phyloP scores from a whole-genome alignment of 345 rosid species.

The Aethionema arabicum region DNA sequence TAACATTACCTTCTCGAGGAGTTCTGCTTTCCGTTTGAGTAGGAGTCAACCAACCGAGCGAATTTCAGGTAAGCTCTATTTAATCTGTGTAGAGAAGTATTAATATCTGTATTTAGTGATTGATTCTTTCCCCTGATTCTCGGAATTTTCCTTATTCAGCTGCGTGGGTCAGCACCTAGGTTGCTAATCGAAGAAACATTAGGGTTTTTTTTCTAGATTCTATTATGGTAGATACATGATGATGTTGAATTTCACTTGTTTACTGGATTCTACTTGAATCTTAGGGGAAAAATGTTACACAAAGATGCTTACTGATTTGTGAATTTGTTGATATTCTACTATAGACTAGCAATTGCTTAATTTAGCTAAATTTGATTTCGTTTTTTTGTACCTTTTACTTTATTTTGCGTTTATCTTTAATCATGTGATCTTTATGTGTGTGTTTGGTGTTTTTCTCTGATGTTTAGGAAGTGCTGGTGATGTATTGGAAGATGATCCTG shows the following conservation, averaged over 20 bases:
- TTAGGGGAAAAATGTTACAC: neutral
- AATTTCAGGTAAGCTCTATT: constrained; percentile 63
- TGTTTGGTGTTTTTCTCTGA: neutral
- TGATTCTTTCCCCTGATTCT: neutral
- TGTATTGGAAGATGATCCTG: constrained; percentile 95
- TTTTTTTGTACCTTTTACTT: constrained; percentile 7
- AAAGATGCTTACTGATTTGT: constrained; percentile 20
- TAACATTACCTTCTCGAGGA: constrained; percentile 40
- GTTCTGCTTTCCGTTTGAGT: constrained; percentile 54
- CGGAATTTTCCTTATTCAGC: neutral
- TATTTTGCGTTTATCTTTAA: neutral
- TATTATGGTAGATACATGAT: neutral
- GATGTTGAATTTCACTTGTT: neutral
- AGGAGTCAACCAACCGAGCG: constrained; percentile 83
- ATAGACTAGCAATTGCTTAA: neutral
- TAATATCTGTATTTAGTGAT: constrained; percentile 7
- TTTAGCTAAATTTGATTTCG: neutral
- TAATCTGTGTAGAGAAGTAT: neutral
- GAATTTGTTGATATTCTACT: neutral
- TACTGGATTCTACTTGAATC: constrained; percentile 4
- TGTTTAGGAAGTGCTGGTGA: constrained; percentile 97
- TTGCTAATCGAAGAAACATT: neutral
- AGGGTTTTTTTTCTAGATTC: neutral
- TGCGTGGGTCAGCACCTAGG: constrained; percentile 10
- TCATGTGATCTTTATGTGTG: constrained; percentile 12